Conservation (phyloP, 352 stramenopile genomes). For the Phytophthora aleatoria region DNA sequence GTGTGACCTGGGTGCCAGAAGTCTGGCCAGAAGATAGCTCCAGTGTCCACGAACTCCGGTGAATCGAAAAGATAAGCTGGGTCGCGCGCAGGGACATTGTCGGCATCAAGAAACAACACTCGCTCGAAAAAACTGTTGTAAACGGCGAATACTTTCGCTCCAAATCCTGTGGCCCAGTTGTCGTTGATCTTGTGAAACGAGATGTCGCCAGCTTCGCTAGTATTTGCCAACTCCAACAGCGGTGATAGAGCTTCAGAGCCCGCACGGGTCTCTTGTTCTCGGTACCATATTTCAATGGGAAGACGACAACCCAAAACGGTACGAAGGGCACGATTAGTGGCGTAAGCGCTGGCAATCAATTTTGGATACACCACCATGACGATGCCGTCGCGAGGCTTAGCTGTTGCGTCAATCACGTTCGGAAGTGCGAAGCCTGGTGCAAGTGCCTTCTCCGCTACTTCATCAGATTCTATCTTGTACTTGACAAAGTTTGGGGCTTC, state of each 20-base stretch:
- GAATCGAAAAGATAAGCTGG: slow-evolving; percentile 55
- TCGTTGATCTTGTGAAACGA: slow-evolving; percentile 33
- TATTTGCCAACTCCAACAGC: slow-evolving; percentile 25
- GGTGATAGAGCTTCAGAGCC: slow-evolving; percentile 19
- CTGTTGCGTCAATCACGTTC: slow-evolving; percentile 11
- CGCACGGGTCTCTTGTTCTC: slow-evolving; percentile 32
- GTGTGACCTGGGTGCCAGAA: slow-evolving; percentile 28
- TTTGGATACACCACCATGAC: slow-evolving; percentile 61
- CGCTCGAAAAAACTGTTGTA: slow-evolving; percentile 45
- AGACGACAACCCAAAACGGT: slow-evolving; percentile 38
- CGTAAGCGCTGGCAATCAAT: slow-evolving; percentile 38
- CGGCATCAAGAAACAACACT: slow-evolving; percentile 55
- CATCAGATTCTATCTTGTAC: slow-evolving; percentile 34
- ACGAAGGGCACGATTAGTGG: slow-evolving; percentile 31
- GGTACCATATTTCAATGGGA: slow-evolving; percentile 63
- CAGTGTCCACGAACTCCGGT: slow-evolving; percentile 36
- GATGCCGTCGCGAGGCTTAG: slow-evolving; percentile 32
- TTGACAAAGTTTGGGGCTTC: slow-evolving; percentile 44
- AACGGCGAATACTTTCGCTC: slow-evolving; percentile 52
- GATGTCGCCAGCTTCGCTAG: slow-evolving; percentile 21
- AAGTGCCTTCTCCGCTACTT: slow-evolving; percentile 21
- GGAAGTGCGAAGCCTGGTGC: slow-evolving; percentile 15
- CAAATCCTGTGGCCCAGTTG: slow-evolving; percentile 41
- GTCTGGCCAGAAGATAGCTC: slow-evolving; percentile 43
- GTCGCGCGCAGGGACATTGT: slow-evolving; percentile 51